Evolutionary conservation across 169 alveolate genomes (phyloP).

Genomic region (Plasmodium fragile): DNA sequence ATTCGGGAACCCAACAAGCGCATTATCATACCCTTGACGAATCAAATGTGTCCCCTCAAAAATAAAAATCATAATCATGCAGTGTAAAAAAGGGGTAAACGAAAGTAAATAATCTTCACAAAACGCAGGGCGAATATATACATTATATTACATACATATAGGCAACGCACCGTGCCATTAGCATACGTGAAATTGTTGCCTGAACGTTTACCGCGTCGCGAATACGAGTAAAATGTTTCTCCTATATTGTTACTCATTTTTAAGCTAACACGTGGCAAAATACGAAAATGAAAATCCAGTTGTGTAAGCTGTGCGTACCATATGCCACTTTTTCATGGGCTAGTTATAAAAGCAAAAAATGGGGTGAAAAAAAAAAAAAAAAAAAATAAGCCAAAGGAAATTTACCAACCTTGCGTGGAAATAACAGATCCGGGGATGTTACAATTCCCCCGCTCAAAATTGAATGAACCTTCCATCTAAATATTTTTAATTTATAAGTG

Average conservation of each 20-base stretch:
- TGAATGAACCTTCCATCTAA: not conserved
- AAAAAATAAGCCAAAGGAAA: not conserved
- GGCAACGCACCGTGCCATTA: not conserved
- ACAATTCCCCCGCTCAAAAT: not conserved
- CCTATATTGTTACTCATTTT: not conserved
- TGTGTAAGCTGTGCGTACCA: not conserved
- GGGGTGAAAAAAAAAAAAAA: not conserved
- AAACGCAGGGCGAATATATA: not conserved
- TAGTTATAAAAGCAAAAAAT: not conserved
- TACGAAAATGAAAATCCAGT: not conserved
- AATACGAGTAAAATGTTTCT: not conserved
- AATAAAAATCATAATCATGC: not conserved
- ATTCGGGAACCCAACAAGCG: not conserved
- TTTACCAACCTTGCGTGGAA: not conserved
- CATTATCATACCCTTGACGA: not conserved
- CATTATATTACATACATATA: not conserved
- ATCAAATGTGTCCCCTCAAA: not conserved
- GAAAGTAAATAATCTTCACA: not conserved
- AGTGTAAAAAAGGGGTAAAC: not conserved
- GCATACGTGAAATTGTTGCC: not conserved
- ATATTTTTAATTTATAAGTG: not conserved
- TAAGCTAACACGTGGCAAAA: not conserved
- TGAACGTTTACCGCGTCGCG: not conserved
- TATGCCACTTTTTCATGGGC: not conserved
- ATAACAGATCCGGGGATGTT: not conserved